Evolutionary conservation across 345 rosid genomes (phyloP).

Genomic region (Adansonia digitata): DNA sequence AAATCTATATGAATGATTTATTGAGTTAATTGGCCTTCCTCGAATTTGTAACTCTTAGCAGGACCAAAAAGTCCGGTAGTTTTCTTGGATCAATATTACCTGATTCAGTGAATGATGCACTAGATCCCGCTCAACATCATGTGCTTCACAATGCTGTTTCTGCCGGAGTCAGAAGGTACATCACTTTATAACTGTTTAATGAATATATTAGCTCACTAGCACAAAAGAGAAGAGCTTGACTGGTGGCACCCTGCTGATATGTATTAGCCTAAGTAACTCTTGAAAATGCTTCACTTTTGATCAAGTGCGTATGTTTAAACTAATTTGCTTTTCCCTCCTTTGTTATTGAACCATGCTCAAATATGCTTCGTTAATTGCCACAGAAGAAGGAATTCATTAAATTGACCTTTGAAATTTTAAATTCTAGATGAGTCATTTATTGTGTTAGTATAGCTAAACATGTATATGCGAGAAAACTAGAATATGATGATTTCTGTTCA

Average conservation of each 20-base stretch:
- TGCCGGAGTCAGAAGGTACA: constrained; percentile 69
- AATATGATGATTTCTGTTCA: not conserved
- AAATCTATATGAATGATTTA: constrained; percentile 9
- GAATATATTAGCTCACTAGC: not conserved
- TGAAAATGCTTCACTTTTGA: not conserved
- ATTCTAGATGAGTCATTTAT: not conserved
- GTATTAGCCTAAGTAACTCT: not conserved
- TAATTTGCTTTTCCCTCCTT: not conserved
- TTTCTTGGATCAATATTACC: constrained; percentile 80
- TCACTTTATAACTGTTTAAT: not conserved
- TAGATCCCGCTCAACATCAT: constrained; percentile 76
- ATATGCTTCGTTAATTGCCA: not conserved
- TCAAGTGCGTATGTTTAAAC: not conserved
- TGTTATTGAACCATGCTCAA: not conserved
- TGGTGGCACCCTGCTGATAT: not conserved
- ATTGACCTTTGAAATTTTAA: not conserved
- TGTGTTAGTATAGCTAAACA: too few relatives aligned
- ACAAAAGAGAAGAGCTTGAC: not conserved
- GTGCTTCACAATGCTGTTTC: constrained; percentile 70
- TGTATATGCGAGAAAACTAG: not conserved
- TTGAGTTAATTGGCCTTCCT: not conserved
- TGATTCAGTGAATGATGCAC: constrained; percentile 64
- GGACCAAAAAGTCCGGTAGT: constrained; percentile 60
- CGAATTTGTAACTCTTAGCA: constrained; percentile 19
- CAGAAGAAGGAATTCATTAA: not conserved